Base-by-base conservation (phyloP, 192 early-diverging fungal species). In the Ramicandelaber brevisporus region DNA sequence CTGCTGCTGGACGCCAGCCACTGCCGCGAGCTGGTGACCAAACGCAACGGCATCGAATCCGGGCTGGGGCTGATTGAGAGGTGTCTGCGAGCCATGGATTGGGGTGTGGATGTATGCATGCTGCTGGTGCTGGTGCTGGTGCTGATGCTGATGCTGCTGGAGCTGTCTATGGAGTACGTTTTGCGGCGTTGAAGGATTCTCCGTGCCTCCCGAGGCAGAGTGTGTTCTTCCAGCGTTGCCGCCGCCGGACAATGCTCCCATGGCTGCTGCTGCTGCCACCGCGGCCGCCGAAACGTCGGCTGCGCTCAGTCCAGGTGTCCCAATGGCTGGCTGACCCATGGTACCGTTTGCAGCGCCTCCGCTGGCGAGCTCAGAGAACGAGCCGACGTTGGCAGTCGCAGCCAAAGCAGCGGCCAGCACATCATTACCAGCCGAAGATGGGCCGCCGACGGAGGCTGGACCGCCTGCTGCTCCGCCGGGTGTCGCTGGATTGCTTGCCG, bases 101-200 rank as follows among this genome's bases (percentile, higher is more conserved):
- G 37, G 32, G 26, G 22, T 33, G 24, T 33, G 32, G 24, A 25
- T 33, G 32, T 33, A 25, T 33, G 32, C 22, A 21, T 25, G 26
- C 42, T 40, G 35, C 32, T 39, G 41, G 26, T 25, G 32, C 41
- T 43, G 36, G 18, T 43, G 31, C 10, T 33, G 36, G 20, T 33
- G 41, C 15, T 46, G 39, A 34, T 47, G 46, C 37, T 50, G 47
- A 23, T 43, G 45, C 14, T 44, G 32, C 10, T 47, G 45, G 5
- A 53, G 41, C 10, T 58, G 39, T 3, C 41, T 21, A 12, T 36
- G 36, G 15, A 35, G 20, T 23, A 22, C 32, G 22, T 27, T 40
- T 18, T 38, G 44, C 6, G 35, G 40, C 30, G 24, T 20, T 2
- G 25, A 2, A 2, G 15, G 14, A 9, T 30, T 4, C 31, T 34